Base-by-base conservation (phyloP, 148 eudicot genomes). In the Hydrangea macrophylla region DNA sequence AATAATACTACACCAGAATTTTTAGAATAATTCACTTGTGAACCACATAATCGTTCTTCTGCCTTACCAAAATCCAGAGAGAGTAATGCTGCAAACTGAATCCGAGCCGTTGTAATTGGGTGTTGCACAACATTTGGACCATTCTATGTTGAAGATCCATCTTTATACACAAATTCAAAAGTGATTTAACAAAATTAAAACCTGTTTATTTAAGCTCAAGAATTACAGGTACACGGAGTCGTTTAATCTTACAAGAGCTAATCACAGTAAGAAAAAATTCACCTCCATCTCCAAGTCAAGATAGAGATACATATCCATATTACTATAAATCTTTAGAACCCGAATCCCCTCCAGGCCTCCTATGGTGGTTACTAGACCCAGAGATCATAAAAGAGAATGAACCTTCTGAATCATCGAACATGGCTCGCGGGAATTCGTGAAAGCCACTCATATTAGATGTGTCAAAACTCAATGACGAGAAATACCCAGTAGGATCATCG, bases 401-500 rank as follows among this genome's bases (percentile, higher is more conserved):
- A 79, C 79, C 66, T 20, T 84, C 84, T 11, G 95, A 74, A 68
- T 90, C 98, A 18, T 93, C 96, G 69, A 86, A 93, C 39, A 69
- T 73, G 5, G 85, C 64, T 60, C 81, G 84, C 5, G 90, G 78
- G 66, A 93, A 90, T 61, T 92, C 96, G 33, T 83, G 84, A 71
- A 84, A 83, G 24, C 85, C 90, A 50, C 80, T 70, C 39, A 87
- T 75, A 71, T 70, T 89, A 50, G 81, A 70, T 1, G 76, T 10
- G 35, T 83, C 93, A 23, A 82, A 87, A 72, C 74, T 81, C 72
- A 93, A 51, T 40, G 94, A 83, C 0, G 96, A 86, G 74, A 90
- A 90, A 81, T 71, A 83, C 50, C 59, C 44, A 0, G 69, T 27
- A 37, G 85, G 67, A 68, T 93, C 90, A 25, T 83, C 88, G 3